These are phyloP conservation scores for Parsonsia alboflavescens DNA, from an alignment of 257 asterid species.

Conservation along the genomic window DNA sequence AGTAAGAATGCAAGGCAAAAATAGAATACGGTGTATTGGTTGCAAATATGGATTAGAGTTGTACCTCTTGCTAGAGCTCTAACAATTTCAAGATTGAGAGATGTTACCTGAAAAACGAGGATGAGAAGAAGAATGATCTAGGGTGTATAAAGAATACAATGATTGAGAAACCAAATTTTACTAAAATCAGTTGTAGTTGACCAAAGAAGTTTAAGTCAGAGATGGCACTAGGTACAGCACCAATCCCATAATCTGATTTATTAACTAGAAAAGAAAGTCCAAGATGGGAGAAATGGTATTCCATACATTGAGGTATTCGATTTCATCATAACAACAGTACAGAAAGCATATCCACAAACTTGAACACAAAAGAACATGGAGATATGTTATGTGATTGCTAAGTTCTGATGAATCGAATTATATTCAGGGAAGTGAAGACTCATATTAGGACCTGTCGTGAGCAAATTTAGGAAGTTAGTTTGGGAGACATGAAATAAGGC, in stretches of 20 bases:
- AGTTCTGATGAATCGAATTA: neutral
- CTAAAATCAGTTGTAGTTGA: neutral
- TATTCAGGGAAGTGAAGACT: neutral
- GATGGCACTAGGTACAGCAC: neutral
- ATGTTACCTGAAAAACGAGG: constrained; percentile 63
- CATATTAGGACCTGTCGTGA: neutral
- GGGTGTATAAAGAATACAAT: neutral
- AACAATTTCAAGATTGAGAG: constrained; percentile 88
- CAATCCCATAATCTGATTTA: neutral
- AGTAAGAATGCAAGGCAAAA: neutral
- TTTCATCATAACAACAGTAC: neutral
- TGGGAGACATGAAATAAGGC: neutral
- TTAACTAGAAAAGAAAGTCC: neutral
- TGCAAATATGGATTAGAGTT: constrained; percentile 5
- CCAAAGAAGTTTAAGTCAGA: neutral
- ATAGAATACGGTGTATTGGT: neutral
- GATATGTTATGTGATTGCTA: neutral
- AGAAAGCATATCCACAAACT: neutral
- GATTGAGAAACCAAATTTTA: neutral
- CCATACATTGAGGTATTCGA: neutral
- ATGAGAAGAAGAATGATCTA: neutral
- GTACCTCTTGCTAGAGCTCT: constrained; percentile 91
- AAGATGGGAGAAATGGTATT: neutral
- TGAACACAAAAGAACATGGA: neutral
- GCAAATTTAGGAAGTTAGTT: neutral